Evolutionary conservation across 2,329 filamentous ascomycete species (phyloP).

Genomic region (Metarhizium humberi): DNA sequence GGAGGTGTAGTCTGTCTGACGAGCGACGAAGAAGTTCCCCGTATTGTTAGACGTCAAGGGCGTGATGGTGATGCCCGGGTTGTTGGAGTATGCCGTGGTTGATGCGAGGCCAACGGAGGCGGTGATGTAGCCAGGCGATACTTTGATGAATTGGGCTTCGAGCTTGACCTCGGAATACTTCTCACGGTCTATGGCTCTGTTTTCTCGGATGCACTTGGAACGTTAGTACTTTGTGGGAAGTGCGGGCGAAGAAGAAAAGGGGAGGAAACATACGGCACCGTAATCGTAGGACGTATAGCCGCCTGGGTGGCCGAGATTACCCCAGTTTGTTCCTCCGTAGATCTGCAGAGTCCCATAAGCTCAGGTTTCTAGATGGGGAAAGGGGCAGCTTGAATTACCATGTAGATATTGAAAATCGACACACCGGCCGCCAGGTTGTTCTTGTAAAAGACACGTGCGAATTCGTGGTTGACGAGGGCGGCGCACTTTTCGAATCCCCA

Average conservation of each 20-base stretch:
- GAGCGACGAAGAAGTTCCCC: slow-evolving; percentile 54
- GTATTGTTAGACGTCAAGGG: slow-evolving; percentile 47
- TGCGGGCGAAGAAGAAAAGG: no score
- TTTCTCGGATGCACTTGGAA: slow-evolving; percentile 48
- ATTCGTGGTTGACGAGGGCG: slow-evolving; percentile 59
- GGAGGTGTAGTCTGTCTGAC: slow-evolving; percentile 58
- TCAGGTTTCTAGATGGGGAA: neutral
- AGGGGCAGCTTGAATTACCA: slow-evolving; percentile 37
- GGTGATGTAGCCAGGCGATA: slow-evolving; percentile 59
- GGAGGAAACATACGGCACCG: slow-evolving; percentile 24
- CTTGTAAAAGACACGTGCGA: slow-evolving; percentile 72
- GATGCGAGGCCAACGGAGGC: slow-evolving; percentile 42
- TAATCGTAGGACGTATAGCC: slow-evolving; percentile 53
- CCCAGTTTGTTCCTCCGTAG: slow-evolving; percentile 77
- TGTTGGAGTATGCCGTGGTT: slow-evolving; percentile 42
- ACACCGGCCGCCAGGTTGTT: slow-evolving; percentile 59
- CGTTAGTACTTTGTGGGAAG: neutral
- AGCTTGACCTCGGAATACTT: slow-evolving; percentile 77
- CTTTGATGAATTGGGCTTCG: slow-evolving; percentile 64
- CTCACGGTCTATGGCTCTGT: slow-evolving; percentile 57
- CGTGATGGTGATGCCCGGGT: slow-evolving; percentile 46
- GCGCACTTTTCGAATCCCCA: slow-evolving; percentile 59
- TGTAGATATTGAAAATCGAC: slow-evolving; percentile 64
- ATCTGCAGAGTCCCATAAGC: slow-evolving; percentile 28
- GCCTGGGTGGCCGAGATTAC: slow-evolving; percentile 62